Conservation (phyloP, 768 basidiomycete species). For the Boletellus emodensis region DNA sequence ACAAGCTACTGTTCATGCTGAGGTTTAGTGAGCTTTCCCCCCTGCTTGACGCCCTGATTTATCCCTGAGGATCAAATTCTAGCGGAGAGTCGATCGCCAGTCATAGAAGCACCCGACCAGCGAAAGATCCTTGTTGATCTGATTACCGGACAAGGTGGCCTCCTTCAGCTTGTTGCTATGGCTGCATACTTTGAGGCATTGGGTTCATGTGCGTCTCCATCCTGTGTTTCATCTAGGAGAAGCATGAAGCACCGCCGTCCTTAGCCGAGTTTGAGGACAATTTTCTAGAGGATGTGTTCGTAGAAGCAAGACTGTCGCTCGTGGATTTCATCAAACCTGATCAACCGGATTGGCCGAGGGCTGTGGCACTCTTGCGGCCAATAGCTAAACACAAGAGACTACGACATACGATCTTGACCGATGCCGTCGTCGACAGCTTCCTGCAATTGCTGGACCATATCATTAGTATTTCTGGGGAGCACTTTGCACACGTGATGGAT, state of each 20-base stretch:
- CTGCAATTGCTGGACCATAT: slow-evolving; percentile 6
- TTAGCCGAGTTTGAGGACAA: background rate
- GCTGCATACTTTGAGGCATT: slow-evolving; percentile 14
- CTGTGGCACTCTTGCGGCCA: slow-evolving; percentile 14
- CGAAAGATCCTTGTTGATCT: slow-evolving; percentile 4
- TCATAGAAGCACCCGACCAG: background rate
- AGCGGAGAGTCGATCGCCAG: slow-evolving; percentile 7
- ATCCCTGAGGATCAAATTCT: background rate
- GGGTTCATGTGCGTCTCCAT: slow-evolving; percentile 5
- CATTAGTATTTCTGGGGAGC: background rate
- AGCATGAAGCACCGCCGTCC: background rate
- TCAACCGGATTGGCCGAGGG: slow-evolving; percentile 14
- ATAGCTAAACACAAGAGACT: slow-evolving; percentile 12
- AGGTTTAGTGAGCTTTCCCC: slow-evolving; percentile 12
- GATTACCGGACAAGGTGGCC: slow-evolving; percentile 1
- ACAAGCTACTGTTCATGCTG: slow-evolving; percentile 16
- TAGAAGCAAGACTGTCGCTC: slow-evolving; percentile 5
- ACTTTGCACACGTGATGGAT: slow-evolving; percentile 16
- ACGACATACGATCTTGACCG: slow-evolving; percentile 6
- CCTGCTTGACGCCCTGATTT: background rate
- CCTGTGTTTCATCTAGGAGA: background rate
- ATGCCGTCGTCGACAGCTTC: slow-evolving; percentile 8
- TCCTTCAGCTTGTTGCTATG: slow-evolving; percentile 11
- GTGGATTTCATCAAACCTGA: slow-evolving; percentile 2
- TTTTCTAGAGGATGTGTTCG: slow-evolving; percentile 1